These are phyloP conservation scores for Geosmithia putterillii DNA, from an alignment of 2,329 filamentous ascomycete genomes.

Conservation along the genomic window DNA sequence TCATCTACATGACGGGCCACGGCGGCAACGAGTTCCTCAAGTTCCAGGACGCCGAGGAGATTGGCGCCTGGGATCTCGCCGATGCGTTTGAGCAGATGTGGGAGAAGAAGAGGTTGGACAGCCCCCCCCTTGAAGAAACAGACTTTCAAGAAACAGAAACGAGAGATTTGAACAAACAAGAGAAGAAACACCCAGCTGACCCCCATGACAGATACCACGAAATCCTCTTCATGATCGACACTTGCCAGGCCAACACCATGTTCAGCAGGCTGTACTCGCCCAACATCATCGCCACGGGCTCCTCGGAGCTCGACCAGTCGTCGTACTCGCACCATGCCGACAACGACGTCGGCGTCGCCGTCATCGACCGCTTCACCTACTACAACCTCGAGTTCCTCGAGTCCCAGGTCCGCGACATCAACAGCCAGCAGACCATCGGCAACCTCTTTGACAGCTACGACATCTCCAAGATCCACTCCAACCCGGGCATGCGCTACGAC, in stretches of 20 bases:
- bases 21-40: slow-evolving; percentile 97
- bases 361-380: slow-evolving; percentile 97
- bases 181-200: no score
- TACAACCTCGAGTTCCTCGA: slow-evolving; percentile 97
- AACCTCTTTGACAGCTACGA: slow-evolving; percentile 96
- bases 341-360: slow-evolving; percentile 93
- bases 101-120: slow-evolving; percentile 86
- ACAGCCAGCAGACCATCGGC: slow-evolving; percentile 79
- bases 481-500: slow-evolving; percentile 87
- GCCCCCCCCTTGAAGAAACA: slow-evolving; percentile 1
- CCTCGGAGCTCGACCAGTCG: slow-evolving; percentile 87
- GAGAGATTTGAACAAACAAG: no score
- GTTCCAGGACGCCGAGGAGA: slow-evolving; percentile 97
- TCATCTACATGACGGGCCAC: slow-evolving; percentile 99
- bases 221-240: slow-evolving; percentile 99
- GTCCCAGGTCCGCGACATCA: slow-evolving; percentile 73
- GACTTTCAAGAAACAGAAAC: slow-evolving; percentile 1
- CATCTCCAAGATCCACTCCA: slow-evolving; percentile 84
- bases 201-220: slow-evolving; percentile 67
- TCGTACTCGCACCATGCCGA: slow-evolving; percentile 97
- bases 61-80: slow-evolving; percentile 88
- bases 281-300: slow-evolving; percentile 97
- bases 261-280: slow-evolving; percentile 97
- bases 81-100: slow-evolving; percentile 99
- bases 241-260: slow-evolving; percentile 98